Conservation (phyloP, 768 basidiomycete species). For the Xanthoconium purpureum region DNA sequence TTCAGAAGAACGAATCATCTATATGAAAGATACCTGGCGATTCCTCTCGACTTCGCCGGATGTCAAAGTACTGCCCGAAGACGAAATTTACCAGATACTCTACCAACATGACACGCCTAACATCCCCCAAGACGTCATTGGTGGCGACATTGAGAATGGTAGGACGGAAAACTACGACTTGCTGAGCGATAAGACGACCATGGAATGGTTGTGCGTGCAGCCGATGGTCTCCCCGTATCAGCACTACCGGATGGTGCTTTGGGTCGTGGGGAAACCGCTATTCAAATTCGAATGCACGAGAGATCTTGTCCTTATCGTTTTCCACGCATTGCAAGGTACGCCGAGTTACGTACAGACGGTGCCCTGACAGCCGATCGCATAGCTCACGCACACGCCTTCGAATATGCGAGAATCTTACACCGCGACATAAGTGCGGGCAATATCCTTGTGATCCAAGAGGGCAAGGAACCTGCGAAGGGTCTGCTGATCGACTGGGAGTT, state of each 20-base stretch:
- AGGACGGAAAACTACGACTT: neutral
- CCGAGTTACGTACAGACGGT: too few species aligned
- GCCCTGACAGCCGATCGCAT: neutral
- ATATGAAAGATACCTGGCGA: slow-evolving; percentile 7
- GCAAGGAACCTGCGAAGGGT: too few species aligned
- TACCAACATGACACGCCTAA: neutral
- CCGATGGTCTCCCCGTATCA: neutral
- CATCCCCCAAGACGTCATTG: neutral
- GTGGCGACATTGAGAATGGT: neutral
- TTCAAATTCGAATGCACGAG: neutral
- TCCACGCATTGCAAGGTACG: neutral
- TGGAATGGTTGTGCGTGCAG: neutral
- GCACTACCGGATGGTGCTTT: neutral
- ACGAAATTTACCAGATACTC: slow-evolving; percentile 4
- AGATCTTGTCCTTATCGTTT: neutral
- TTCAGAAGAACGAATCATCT: neutral
- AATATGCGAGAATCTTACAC: slow-evolving; percentile 18
- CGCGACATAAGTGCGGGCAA: slow-evolving; percentile 30
- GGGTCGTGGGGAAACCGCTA: neutral
- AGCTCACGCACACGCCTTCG: slow-evolving; percentile 25
- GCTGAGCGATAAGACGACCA: rapidly evolving
- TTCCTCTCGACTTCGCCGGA: neutral
- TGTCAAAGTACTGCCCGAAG: neutral
- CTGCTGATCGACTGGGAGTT: slow-evolving; percentile 30
- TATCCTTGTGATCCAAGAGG: slow-evolving; percentile 18